phyloP scores from a whole-genome alignment of 768 basidiomycete genomes.

The Exidia glandulosa region DNA sequence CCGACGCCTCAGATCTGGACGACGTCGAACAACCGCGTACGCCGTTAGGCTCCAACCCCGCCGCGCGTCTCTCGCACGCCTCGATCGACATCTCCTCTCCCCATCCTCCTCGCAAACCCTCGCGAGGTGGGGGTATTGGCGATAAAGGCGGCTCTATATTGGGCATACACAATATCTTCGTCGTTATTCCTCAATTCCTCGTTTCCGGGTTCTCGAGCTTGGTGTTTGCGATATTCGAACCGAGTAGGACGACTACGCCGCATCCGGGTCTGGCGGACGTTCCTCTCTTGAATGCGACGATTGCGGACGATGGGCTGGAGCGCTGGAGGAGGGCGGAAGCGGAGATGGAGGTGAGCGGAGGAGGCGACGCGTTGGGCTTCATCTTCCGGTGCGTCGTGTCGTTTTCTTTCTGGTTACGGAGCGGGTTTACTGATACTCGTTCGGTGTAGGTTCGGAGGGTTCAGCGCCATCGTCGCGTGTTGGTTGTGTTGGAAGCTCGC shows the following conservation, averaged over 20 bases:
- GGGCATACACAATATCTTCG: slow-evolving; percentile 93
- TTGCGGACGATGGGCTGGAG: not conserved
- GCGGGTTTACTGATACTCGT: not conserved
- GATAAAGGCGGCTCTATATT: not conserved
- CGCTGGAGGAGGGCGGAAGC: slow-evolving; percentile 11
- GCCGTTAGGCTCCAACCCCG: not conserved
- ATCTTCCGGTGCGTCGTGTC: slow-evolving; percentile 57
- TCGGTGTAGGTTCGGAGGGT: slow-evolving; percentile 40
- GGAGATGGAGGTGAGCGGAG: slow-evolving; percentile 18
- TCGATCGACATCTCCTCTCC: not conserved
- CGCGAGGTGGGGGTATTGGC: not conserved
- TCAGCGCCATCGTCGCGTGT: slow-evolving; percentile 44
- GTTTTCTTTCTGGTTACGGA: not conserved
- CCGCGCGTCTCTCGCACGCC: not conserved
- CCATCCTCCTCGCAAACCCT: not conserved
- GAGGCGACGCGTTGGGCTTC: slow-evolving; percentile 66
- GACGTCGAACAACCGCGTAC: not conserved
- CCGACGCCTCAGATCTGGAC: not conserved
- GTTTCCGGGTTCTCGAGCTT: slow-evolving; percentile 78
- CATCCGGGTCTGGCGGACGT: slow-evolving; percentile 7
- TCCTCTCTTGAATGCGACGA: slow-evolving; percentile 1
- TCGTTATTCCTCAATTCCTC: slow-evolving; percentile 91
- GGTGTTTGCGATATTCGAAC: slow-evolving; percentile 79
- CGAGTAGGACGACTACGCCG: slow-evolving; percentile 28
- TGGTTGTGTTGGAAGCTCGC: slow-evolving; percentile 44